Evolutionary conservation across 768 basidiomycete genomes (phyloP), one percentile per base, ranked within the genome.

Genomic region (Russula compacta): DNA sequence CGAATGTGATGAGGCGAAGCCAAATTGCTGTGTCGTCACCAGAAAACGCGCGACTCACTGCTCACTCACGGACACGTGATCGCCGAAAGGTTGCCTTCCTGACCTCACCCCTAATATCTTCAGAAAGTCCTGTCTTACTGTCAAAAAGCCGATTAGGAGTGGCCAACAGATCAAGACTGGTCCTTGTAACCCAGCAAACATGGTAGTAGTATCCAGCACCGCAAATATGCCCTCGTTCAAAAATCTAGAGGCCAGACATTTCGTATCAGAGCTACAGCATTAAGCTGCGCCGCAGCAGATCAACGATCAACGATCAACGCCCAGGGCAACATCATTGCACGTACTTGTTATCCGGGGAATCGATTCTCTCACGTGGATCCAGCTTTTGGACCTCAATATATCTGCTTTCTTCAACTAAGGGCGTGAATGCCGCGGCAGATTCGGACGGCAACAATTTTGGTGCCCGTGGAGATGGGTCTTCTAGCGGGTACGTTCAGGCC

Each of bases 41-140:
- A n/a, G n/a, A n/a, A n/a, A n/a, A n/a, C n/a, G n/a, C n/a, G n/a
- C n/a, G n/a, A n/a, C n/a, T n/a, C n/a, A n/a, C n/a, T n/a, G n/a
- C n/a, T n/a, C n/a, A n/a, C n/a, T n/a, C n/a, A n/a, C n/a, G n/a
- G n/a, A n/a, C n/a, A n/a, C n/a, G n/a, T n/a, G n/a, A n/a, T n/a
- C n/a, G n/a, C n/a, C n/a, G n/a, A n/a, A n/a, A 84, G 70, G 77
- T 78, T 24, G 74, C 82, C n/a, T 84, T 83, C 9, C 71, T 82
- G 6, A 84, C 80, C 0, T 84, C 84, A 17, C 71, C 71, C 48
- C n/a, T n/a, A 84, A 88, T 75, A 89, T 88, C 76, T 89, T 85
- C 70, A 85, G 86, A 72, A 85, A 86, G 74, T 84, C 75, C 70
- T 86, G 86, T 67, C 70, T 74, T n/a, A n/a, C n/a, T n/a, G n/a